phyloP scores from a whole-genome alignment of 176 grass and related monocot species.

The Olyra latifolia region DNA sequence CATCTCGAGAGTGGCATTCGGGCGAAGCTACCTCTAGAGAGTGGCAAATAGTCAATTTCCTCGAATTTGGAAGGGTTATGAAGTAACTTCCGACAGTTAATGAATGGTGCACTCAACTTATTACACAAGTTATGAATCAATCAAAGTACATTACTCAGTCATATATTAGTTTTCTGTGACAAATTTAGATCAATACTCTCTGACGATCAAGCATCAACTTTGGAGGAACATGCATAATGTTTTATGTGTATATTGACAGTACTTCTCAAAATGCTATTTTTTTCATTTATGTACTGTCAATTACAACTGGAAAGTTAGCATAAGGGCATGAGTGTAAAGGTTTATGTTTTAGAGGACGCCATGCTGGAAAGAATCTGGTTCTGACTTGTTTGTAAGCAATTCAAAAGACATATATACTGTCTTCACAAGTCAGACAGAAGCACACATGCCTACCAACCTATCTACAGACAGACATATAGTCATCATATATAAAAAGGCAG shows the following conservation, averaged over 20 bases:
- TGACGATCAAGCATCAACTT: slow-evolving; percentile 6
- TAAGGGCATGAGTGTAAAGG: slow-evolving; percentile 20
- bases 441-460: background rate
- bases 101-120: background rate
- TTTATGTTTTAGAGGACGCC: slow-evolving; percentile 10
- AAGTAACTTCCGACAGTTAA: background rate
- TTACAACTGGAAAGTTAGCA: slow-evolving; percentile 32
- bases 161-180: slow-evolving; percentile 6
- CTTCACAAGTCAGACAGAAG: slow-evolving; percentile 10
- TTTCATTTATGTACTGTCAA: background rate
- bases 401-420: background rate
- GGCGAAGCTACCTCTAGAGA: no score
- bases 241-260: background rate
- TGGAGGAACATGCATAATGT: background rate
- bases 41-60: no score
- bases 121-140: background rate
- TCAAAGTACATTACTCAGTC: slow-evolving; percentile 3
- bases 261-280: slow-evolving; percentile 5
- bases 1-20: no score
- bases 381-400: slow-evolving; percentile 1
- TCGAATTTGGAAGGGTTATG: background rate
- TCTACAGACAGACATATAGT: background rate
- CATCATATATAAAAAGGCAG: background rate
- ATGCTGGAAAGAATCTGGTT: slow-evolving; percentile 22
- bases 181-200: slow-evolving; percentile 8